These are phyloP conservation scores for Trichoderma cornu-damae DNA, from an alignment of 2,329 filamentous ascomycete species.

Conservation along the genomic window DNA sequence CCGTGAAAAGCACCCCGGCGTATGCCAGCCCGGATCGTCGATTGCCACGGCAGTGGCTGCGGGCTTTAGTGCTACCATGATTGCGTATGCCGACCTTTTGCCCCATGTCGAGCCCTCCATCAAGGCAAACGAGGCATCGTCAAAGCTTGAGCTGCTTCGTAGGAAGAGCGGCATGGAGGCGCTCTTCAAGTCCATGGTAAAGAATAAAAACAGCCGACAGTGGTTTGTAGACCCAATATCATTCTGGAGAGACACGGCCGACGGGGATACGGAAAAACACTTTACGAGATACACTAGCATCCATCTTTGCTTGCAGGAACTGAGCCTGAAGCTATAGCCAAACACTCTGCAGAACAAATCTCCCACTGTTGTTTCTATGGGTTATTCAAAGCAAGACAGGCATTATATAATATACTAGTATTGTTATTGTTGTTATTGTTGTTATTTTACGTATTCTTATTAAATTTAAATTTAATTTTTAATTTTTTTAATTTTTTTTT, in stretches of 20 bases:
- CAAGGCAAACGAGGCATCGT: neutral
- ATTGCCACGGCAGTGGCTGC: slow-evolving; percentile 20
- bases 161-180: neutral
- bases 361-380: too few species aligned
- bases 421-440: too few species aligned
- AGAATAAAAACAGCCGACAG: neutral
- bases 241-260: neutral
- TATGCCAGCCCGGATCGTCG: slow-evolving; percentile 18
- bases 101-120: neutral
- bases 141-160: neutral
- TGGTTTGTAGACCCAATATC: neutral
- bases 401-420: too few species aligned
- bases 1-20: neutral
- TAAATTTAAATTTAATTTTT: too few species aligned
- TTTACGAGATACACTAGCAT: neutral
- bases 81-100: neutral
- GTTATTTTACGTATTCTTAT: too few species aligned
- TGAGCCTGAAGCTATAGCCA: neutral
- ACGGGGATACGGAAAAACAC: neutral
- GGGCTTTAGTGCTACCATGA: slow-evolving; percentile 16
- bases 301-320: neutral
- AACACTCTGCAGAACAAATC: too few species aligned
- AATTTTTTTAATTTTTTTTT: too few species aligned
- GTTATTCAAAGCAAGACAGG: too few species aligned
- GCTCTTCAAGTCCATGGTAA: neutral